Evolutionary conservation across 306 rosid species (phyloP).

Genomic region (Glycine tomentella): DNA sequence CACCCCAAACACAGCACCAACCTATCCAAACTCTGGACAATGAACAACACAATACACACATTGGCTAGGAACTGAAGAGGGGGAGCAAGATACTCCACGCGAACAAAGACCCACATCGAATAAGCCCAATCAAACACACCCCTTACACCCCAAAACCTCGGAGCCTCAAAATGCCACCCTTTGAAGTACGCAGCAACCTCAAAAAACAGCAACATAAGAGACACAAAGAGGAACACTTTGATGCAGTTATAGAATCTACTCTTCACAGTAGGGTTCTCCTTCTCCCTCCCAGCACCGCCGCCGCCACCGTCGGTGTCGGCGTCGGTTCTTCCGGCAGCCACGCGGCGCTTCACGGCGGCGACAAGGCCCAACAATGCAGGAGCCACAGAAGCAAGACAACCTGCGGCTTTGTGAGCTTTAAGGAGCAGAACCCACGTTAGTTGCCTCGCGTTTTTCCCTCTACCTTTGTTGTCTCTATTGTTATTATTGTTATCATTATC

Average conservation of each 20-base stretch:
- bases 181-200: slow-evolving; percentile 75
- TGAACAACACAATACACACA: slow-evolving; percentile 72
- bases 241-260: slow-evolving; percentile 66
- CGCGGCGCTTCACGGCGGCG: slow-evolving; percentile 70
- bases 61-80: slow-evolving; percentile 81
- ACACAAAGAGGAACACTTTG: slow-evolving; percentile 65
- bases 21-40: slow-evolving; percentile 87
- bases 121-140: slow-evolving; percentile 72
- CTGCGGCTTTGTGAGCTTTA: slow-evolving; percentile 91
- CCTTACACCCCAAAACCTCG: slow-evolving; percentile 62
- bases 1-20: slow-evolving; percentile 82
- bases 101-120: slow-evolving; percentile 72
- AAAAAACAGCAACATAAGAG: slow-evolving; percentile 64
- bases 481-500: background rate
- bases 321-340: slow-evolving; percentile 76
- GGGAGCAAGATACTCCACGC: slow-evolving; percentile 87
- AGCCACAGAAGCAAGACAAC: slow-evolving; percentile 75
- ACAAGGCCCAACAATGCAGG: slow-evolving; percentile 66
- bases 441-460: slow-evolving; percentile 84
- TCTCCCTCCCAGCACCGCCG: slow-evolving; percentile 53
- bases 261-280: slow-evolving; percentile 55
- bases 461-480: slow-evolving; percentile 52
- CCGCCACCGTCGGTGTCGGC: slow-evolving; percentile 31
- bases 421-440: slow-evolving; percentile 96
- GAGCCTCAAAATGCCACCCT: slow-evolving; percentile 81